Percentiles rank a stretch among this genome's conserved stretches.
phyloP scores from a whole-genome alignment of 768 basidiomycete species.

The Mycena leptocephala region DNA sequence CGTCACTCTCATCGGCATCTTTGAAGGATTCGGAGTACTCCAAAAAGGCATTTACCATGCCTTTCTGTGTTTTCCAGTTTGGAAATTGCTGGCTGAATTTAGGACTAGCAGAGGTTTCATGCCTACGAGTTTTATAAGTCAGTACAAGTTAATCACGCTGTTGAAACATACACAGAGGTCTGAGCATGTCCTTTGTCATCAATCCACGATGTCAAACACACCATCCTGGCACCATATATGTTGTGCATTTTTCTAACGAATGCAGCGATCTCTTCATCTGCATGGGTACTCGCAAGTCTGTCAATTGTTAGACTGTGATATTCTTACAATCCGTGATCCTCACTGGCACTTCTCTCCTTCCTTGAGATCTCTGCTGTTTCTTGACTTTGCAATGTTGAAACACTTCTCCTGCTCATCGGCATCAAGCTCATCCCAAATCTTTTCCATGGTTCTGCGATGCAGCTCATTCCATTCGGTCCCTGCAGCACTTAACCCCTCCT shows the following conservation, averaged over 20 bases:
- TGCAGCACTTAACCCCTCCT: neutral
- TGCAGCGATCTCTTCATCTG: neutral
- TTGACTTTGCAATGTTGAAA: neutral
- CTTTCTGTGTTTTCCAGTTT: neutral
- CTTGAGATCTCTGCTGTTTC: neutral
- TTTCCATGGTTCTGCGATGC: neutral
- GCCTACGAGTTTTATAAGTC: neutral
- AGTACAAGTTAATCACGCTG: neutral
- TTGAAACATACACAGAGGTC: conserved; percentile 1
- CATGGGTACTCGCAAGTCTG: neutral
- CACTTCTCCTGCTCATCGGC: neutral
- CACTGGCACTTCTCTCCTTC: neutral
- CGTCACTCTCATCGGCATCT: neutral
- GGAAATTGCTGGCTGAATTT: conserved; percentile 2
- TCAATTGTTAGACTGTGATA: no score
- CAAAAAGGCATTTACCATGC: neutral
- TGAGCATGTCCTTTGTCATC: neutral
- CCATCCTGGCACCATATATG: neutral
- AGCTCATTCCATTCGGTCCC: neutral
- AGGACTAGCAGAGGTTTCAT: neutral
- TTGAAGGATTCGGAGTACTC: neutral
- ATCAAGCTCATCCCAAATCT: neutral
- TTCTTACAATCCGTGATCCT: neutral
- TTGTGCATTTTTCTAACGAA: neutral
- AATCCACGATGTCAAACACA: neutral